Evolutionary conservation across 768 basidiomycete species (phyloP).

Genomic region (Boletus rex-veris): DNA sequence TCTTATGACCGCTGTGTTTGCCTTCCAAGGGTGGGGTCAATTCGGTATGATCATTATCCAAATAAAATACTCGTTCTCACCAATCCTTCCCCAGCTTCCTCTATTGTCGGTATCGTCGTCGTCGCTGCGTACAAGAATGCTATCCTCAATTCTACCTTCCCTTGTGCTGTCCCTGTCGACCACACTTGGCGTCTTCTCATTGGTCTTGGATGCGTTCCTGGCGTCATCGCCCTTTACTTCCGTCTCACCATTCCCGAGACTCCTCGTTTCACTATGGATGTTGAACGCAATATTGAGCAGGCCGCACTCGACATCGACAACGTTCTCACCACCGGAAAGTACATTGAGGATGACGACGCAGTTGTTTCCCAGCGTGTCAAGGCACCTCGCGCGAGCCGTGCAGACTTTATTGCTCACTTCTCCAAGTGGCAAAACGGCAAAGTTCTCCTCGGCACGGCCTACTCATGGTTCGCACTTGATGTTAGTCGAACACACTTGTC

Average conservation of each 20-base stretch:
- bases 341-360: conserved; percentile 47
- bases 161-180: conserved; percentile 54
- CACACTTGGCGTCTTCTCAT: conserved; percentile 84
- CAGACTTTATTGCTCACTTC: conserved; percentile 70
- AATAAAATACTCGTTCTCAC: not conserved
- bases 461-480: conserved; percentile 88
- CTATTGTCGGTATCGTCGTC: conserved; percentile 61
- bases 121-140: conserved; percentile 64
- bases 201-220: conserved; percentile 83
- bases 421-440: conserved; percentile 75
- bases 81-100: conserved; percentile 44
- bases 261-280: conserved; percentile 89
- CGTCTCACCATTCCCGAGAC: conserved; percentile 92
- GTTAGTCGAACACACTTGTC: conserved; percentile 36
- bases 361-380: conserved; percentile 52
- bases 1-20: conserved; percentile 88
- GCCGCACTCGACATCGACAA: conserved; percentile 70
- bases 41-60: conserved; percentile 44
- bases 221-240: conserved; percentile 81
- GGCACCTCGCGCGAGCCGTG: conserved; percentile 63
- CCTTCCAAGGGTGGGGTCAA: conserved; percentile 86
- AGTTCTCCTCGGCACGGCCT: conserved; percentile 71
- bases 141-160: conserved; percentile 43
- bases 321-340: conserved; percentile 52
- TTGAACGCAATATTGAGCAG: conserved; percentile 76